These are phyloP conservation scores for Fusarium hostae DNA, from an alignment of 2,329 filamentous ascomycete genomes.

Conservation along the genomic window DNA sequence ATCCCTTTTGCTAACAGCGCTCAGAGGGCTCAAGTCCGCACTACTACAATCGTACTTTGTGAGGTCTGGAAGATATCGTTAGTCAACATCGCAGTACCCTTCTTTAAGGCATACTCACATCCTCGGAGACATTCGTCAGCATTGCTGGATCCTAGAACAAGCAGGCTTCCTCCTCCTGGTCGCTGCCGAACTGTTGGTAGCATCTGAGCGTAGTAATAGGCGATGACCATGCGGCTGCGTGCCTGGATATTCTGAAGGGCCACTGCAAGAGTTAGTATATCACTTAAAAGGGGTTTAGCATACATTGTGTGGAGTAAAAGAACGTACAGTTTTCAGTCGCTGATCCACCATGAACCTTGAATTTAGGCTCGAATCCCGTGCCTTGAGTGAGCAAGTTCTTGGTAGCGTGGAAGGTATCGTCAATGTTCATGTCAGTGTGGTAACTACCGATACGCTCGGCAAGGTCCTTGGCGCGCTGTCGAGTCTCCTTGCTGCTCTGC, in stretches of 20 bases:
- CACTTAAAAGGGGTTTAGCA: no score
- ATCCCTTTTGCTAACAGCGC: conserved; percentile 64
- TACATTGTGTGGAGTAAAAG: not conserved
- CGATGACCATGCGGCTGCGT: conserved; percentile 28
- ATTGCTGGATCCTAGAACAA: conserved; percentile 46
- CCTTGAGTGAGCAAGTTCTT: conserved; percentile 68
- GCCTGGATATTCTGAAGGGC: conserved; percentile 28
- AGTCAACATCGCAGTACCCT: not conserved
- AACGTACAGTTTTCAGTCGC: conserved; percentile 53
- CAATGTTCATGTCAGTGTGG: conserved; percentile 80
- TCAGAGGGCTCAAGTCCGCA: conserved; percentile 54
- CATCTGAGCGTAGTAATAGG: conserved; percentile 53
- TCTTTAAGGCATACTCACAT: not conserved
- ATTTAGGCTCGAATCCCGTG: conserved; percentile 62
- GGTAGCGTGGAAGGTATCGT: conserved; percentile 65
- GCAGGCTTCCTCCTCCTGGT: conserved; percentile 40
- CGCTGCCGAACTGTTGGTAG: conserved; percentile 36
- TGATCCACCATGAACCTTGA: conserved; percentile 69
- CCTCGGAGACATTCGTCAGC: conserved; percentile 42
- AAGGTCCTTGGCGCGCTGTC: conserved; percentile 72
- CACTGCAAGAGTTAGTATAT: conserved; percentile 48
- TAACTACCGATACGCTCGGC: conserved; percentile 72
- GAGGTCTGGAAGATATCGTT: conserved; percentile 6
- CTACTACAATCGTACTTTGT: conserved; percentile 48
- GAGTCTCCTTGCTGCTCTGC: conserved; percentile 73